These are phyloP conservation scores for Paecilomyces formosus DNA, from an alignment of 2,329 filamentous ascomycete genomes.

Conservation along the genomic window DNA sequence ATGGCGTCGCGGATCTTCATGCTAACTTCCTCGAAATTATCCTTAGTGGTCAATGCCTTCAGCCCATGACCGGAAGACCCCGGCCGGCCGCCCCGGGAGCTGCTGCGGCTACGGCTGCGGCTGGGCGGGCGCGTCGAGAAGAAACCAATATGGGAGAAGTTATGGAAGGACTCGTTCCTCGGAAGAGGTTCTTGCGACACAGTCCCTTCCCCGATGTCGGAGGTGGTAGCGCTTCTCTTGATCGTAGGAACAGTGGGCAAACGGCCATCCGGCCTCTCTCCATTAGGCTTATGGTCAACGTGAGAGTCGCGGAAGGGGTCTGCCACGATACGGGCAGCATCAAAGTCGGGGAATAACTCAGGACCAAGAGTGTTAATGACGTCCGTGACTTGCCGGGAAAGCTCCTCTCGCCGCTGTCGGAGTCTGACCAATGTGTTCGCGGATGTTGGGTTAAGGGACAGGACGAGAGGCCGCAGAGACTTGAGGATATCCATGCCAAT, in stretches of 20 bases:
- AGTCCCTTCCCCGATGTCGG: constrained; percentile 15
- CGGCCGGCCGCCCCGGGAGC: constrained; percentile 58
- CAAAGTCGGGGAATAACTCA: constrained; percentile 96
- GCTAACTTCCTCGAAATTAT: constrained; percentile 73
- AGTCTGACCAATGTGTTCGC: constrained; percentile 78
- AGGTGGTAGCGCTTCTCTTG: constrained; percentile 14
- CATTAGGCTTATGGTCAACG: constrained; percentile 10
- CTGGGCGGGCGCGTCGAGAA: constrained; percentile 86
- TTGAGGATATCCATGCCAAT: constrained; percentile 99
- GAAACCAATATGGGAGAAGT: constrained; percentile 78
- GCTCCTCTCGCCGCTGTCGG: constrained; percentile 60
- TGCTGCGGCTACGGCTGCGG: constrained; percentile 64
- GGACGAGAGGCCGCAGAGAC: constrained; percentile 76
- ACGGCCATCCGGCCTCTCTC: constrained; percentile 3
- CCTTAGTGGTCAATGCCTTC: constrained; percentile 62
- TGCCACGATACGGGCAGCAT: constrained; percentile 61
- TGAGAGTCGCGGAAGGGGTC: constrained; percentile 38
- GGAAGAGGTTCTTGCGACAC: constrained; percentile 50
- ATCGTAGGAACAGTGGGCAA: constrained; percentile 11
- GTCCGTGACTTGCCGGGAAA: constrained; percentile 77
- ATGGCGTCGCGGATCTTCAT: constrained; percentile 80
- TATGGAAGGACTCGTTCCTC: constrained; percentile 87
- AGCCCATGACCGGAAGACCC: constrained; percentile 58
- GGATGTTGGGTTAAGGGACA: constrained; percentile 77
- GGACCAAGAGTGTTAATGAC: constrained; percentile 93